phyloP scores from a whole-genome alignment of 768 basidiomycete species.

The Lactifluus echinatus region DNA sequence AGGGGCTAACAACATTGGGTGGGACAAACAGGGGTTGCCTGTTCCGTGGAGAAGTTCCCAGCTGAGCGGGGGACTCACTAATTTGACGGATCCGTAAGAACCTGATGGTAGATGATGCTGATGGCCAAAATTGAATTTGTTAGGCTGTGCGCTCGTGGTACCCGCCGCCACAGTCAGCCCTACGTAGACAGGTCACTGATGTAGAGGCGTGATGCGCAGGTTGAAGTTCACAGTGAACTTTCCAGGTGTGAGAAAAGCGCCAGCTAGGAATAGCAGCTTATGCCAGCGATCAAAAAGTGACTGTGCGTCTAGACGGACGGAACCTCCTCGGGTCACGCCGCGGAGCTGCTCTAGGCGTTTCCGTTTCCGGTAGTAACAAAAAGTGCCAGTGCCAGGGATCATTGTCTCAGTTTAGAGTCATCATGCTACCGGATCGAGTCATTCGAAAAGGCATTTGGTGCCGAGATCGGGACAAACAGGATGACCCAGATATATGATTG shows the following conservation, averaged over 20 bases:
- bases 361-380: background rate
- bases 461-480: background rate
- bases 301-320: background rate
- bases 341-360: conserved; percentile 8
- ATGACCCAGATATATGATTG: background rate
- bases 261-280: conserved; percentile 7
- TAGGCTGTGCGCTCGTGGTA: background rate
- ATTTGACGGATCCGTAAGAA: conserved; percentile 4
- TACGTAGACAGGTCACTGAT: background rate
- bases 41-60: conserved; percentile 10
- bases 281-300: conserved; percentile 15
- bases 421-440: conserved; percentile 8
- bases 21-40: background rate
- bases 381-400: background rate
- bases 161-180: background rate
- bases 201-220: background rate
- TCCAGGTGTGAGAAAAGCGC: conserved; percentile 9
- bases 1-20: background rate
- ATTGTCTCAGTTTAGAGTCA: background rate
- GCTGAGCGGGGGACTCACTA: background rate
- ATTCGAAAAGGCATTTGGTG: background rate
- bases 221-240: background rate
- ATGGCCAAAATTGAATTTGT: background rate
- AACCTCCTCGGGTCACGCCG: conserved; percentile 8
- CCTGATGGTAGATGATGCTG: background rate